These are phyloP conservation scores for Prunus mongolica DNA, from an alignment of 306 rosid genomes.

Conservation along the genomic window DNA sequence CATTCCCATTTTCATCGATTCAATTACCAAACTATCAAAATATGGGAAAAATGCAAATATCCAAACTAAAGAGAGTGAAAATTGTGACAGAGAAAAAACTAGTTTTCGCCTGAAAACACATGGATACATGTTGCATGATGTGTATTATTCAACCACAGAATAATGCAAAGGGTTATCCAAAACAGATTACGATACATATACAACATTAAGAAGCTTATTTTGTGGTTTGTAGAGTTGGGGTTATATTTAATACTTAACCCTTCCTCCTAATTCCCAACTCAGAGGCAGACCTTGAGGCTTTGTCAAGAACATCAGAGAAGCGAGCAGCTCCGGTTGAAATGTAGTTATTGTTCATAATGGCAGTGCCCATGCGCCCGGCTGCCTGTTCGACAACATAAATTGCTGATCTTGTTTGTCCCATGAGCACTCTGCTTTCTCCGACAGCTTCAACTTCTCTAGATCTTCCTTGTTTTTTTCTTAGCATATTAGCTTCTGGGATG, in stretches of 20 bases:
- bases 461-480: background rate
- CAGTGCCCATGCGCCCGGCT: constrained; percentile 5
- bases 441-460: background rate
- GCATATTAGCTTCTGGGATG: background rate
- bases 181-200: background rate
- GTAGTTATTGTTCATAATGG: background rate
- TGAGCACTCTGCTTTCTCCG: background rate
- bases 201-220: background rate
- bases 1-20: no score
- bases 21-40: no score
- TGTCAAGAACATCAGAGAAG: background rate
- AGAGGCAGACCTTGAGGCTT: constrained; percentile 8
- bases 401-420: background rate
- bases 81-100: no score
- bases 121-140: background rate
- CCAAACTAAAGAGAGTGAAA: no score
- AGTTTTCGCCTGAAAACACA: no score
- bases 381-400: constrained; percentile 6
- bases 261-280: background rate
- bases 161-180: background rate
- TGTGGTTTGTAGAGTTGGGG: background rate
- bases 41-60: no score
- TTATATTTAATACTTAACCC: background rate
- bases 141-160: background rate
- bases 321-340: background rate